Base-by-base conservation (phyloP, 257 asterid genomes). In the Rhazya stricta region DNA sequence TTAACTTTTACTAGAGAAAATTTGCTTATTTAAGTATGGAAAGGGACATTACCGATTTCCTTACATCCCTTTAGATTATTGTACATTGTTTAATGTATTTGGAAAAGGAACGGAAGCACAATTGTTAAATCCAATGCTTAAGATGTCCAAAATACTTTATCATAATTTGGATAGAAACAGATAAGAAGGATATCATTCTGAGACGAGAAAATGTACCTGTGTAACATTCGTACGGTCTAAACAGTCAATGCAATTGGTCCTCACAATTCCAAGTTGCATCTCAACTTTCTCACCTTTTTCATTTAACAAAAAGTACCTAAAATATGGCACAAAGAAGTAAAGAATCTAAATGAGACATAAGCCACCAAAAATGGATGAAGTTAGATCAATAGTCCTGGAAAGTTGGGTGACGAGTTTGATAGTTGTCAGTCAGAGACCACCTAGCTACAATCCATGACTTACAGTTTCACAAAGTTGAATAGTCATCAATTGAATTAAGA, bases 171-270 rank as follows among this genome's bases (percentile, higher is more conserved):
- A 71, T 76, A 21, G 30, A 69, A 48, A 68, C 73, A 57, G 9
- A 73, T 29, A 34, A 10, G 58, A 56, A 71, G 12, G 11, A 25
- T 29, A 61, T 65, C 39, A 41, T 37, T 69, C 21, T 69, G 42
- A 32, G 46, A 74, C 74, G 11, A 74, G 69, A 58, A 37, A 60
- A 57, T 36, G 42, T 77, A 92, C 99, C 96, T 95, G 98, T 71
- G 98, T 95, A 74, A 95, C 99, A 89, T 95, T 95, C 69, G 99
- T 95, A 39, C 98, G 96, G 88, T 95, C 99, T 83, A 95, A 88
- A 84, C 98, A 92, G 78, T 92, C 99, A 57, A 95, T 82, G 84
- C 97, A 95, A 77, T 95, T 95, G 79, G 96, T 87, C 85, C 98
- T 89, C 57, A 92, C 93, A 79, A 92, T 88, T 83, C 99, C 99